These are phyloP conservation scores for Populus hybrid DNA, from an alignment of 441 rosid species.

Conservation along the genomic window DNA sequence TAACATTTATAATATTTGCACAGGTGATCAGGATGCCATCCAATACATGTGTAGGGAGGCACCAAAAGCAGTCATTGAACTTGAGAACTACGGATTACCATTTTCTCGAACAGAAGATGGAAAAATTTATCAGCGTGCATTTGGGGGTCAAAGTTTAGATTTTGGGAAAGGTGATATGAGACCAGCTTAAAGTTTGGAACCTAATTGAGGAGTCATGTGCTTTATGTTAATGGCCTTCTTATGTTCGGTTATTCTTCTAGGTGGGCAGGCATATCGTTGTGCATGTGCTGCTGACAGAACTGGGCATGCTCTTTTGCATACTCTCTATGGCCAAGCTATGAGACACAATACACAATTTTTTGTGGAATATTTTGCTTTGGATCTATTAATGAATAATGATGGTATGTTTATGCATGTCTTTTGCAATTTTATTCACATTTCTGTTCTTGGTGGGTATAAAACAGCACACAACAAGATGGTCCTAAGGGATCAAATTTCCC, in stretches of 20 bases:
- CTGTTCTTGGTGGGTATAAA: no score
- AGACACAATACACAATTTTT: conserved; percentile 97
- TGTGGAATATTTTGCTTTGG: conserved; percentile 97
- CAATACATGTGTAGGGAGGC: conserved; percentile 99
- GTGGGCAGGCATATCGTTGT: conserved; percentile 99
- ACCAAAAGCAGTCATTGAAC: conserved; percentile 96
- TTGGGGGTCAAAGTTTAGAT: conserved; percentile 97
- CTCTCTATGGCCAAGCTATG: conserved; percentile 99
- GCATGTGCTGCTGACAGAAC: conserved; percentile 99
- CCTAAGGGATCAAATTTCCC: no score
- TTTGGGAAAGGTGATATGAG: conserved; percentile 78
- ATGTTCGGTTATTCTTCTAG: conserved; percentile 35
- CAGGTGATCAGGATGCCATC: conserved; percentile 98
- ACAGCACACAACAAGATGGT: no score
- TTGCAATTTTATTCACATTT: not conserved
- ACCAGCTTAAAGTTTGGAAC: conserved; percentile 1
- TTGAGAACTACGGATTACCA: conserved; percentile 86
- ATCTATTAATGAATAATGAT: conserved; percentile 73
- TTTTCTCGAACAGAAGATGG: conserved; percentile 98
- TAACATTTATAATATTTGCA: conserved; percentile 9
- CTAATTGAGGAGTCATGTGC: not conserved
- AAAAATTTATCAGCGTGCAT: conserved; percentile 92
- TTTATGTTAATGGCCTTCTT: conserved; percentile 18
- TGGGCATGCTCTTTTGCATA: conserved; percentile 94
- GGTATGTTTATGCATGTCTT: conserved; percentile 41